Conservation (phyloP, 148 eudicot genomes). For the Nyssa sinensis region DNA sequence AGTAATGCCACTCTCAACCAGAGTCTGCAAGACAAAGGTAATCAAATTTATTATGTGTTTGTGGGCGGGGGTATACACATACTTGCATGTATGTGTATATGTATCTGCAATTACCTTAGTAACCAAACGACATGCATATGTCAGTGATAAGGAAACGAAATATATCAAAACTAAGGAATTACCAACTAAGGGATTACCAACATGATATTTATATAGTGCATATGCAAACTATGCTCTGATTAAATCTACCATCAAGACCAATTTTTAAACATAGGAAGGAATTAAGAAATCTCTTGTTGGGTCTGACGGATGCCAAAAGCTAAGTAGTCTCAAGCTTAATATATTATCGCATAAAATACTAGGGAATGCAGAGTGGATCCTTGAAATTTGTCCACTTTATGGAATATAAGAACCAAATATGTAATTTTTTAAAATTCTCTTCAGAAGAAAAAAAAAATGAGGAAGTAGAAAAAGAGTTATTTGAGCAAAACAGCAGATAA, state of each 20-base stretch:
- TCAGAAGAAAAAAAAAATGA: no score
- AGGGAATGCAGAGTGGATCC: no score
- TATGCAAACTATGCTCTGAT: background rate
- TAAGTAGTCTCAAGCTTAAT: no score
- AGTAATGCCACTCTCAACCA: constrained; percentile 70
- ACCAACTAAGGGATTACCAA: background rate
- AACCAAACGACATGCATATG: no score
- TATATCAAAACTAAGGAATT: background rate
- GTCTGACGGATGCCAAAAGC: background rate
- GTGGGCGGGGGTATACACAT: no score
- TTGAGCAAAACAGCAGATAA: no score
- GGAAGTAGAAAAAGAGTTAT: no score
- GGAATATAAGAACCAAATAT: background rate
- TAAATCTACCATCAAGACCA: background rate
- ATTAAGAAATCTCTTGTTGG: background rate
- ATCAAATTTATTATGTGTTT: background rate
- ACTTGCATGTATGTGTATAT: no score
- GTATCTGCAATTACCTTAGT: no score
- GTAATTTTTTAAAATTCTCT: no score
- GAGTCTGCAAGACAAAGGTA: constrained; percentile 44
- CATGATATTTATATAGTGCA: background rate
- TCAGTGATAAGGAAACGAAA: background rate
- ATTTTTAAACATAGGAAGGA: background rate
- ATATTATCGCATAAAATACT: no score
- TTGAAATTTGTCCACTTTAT: background rate